Evolutionary conservation across 2,329 filamentous ascomycete species (phyloP), one percentile per base, ranked within the genome.

Genomic region (Orbilia brochopaga): DNA sequence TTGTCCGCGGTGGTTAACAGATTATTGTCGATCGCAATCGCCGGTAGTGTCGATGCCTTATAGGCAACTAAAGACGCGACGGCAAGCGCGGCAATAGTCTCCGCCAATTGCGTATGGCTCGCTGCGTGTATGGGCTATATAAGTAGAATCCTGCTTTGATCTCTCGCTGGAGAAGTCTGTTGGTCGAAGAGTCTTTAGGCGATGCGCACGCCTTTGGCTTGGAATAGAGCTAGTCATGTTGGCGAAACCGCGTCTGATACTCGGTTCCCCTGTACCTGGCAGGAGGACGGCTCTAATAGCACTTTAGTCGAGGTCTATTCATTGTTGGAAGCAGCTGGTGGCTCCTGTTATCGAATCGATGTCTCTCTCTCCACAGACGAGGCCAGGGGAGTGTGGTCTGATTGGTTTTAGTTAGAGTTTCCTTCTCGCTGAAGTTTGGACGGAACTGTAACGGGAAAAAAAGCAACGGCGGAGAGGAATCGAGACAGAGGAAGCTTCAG

Each of bases 361-460:
- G n/a, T 44, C 17, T 48, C 42, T 27, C 6, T 13, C 23, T 40
- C 13, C 11, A 15, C 15, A 15, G 50, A 21, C 24, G 24, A 30
- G 19, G 24, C 19, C 30, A 24, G 44, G 23, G 23, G 32, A 32
- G 32, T 32, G 35, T 32, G 50, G n/a, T 40, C 42, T 52, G 48
- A 53, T 35, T 61, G 50, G 48, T 50, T 59, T 51, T 7, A 32
- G 51, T 21, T 27, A 30, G 23, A 21, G 17, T 57, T 57, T 23
- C n/a, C 35, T 21, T 23, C 19, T 56, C 42, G 40, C 15, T 63
- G 60, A 64, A 64, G 66, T 70, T 70, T 70, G 66, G 54, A 70
- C 66, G 59, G 66, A 70, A 64, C 44, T 59, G 54, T 64, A 59
- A 64, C 54, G 44, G 13, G 59, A 70, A 64, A 70, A 64, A 70